These are phyloP conservation scores for Cyberlindnera subsufficiens DNA, from an alignment of 805 yeast genomes.

Conservation along the genomic window DNA sequence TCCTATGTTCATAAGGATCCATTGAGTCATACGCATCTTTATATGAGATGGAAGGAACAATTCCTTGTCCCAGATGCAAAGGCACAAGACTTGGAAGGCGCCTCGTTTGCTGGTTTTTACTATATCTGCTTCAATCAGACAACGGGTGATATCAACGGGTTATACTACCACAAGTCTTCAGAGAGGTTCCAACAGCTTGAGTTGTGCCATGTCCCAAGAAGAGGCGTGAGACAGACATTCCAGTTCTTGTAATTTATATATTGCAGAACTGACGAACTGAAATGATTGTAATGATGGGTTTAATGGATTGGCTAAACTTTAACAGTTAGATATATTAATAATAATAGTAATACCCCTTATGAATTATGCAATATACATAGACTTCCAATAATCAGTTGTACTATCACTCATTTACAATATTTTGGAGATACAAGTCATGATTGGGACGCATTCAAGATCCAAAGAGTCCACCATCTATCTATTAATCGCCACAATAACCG, in stretches of 20 bases:
- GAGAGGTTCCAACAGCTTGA: slow-evolving; percentile 74
- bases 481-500: too few species aligned
- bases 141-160: slow-evolving; percentile 72
- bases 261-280: background rate
- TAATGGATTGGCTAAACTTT: too few species aligned
- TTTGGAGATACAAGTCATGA: too few species aligned
- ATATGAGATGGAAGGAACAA: slow-evolving; percentile 94
- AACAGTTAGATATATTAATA: too few species aligned
- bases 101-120: slow-evolving; percentile 90
- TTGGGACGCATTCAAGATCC: too few species aligned
- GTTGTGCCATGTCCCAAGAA: slow-evolving; percentile 26
- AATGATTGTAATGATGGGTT: too few species aligned
- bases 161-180: slow-evolving; percentile 75
- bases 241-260: slow-evolving; percentile 11
- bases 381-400: too few species aligned
- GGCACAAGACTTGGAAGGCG: slow-evolving; percentile 47
- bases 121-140: slow-evolving; percentile 76
- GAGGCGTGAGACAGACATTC: slow-evolving; percentile 7
- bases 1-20: slow-evolving; percentile 24
- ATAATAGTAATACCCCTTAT: too few species aligned
- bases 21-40: slow-evolving; percentile 44
- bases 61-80: slow-evolving; percentile 78
- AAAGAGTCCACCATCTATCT: too few species aligned
- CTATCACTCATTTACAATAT: too few species aligned
- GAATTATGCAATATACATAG: too few species aligned